Conservation (phyloP, 2,329 filamentous ascomycete genomes). For the Dothiorella sarmentorum region DNA sequence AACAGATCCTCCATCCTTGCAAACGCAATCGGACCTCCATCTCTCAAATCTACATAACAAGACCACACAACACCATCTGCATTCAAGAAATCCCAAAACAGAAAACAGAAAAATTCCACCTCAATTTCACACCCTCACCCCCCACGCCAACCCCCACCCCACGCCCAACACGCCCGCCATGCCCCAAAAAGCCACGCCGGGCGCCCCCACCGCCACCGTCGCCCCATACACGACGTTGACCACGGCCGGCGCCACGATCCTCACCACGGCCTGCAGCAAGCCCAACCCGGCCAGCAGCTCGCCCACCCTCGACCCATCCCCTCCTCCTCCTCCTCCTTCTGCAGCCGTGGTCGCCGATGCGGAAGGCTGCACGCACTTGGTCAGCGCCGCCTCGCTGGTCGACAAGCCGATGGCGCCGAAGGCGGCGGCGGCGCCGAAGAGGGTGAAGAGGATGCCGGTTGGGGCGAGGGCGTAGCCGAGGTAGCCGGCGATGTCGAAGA, state of each 20-base stretch:
- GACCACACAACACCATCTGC: too few species aligned
- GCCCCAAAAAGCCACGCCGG: slow-evolving; percentile 18
- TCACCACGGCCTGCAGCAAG: slow-evolving; percentile 18
- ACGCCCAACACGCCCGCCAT: slow-evolving; percentile 15
- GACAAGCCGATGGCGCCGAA: slow-evolving; percentile 21
- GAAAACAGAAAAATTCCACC: neutral
- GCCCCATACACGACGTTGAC: slow-evolving; percentile 17
- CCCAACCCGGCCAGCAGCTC: slow-evolving; percentile 20
- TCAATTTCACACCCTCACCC: neutral
- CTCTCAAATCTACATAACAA: too few species aligned
- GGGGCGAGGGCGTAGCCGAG: slow-evolving; percentile 20
- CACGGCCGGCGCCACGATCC: slow-evolving; percentile 18
- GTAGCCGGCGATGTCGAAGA: slow-evolving; percentile 20
- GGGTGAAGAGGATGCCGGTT: slow-evolving; percentile 21
- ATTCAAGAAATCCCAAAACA: too few species aligned
- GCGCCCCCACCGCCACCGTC: slow-evolving; percentile 12
- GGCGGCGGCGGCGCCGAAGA: slow-evolving; percentile 20
- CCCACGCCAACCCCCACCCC: slow-evolving; percentile 4
- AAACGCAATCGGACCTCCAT: too few species aligned
- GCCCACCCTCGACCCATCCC: neutral
- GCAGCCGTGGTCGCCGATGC: too few species aligned
- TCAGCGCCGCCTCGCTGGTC: slow-evolving; percentile 20
- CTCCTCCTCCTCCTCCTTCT: neutral
- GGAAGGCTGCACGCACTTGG: slow-evolving; percentile 18
- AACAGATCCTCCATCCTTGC: too few species aligned